These are phyloP conservation scores for Aspergillus brasiliensis DNA, from an alignment of 2,329 filamentous ascomycete species.

Conservation along the genomic window DNA sequence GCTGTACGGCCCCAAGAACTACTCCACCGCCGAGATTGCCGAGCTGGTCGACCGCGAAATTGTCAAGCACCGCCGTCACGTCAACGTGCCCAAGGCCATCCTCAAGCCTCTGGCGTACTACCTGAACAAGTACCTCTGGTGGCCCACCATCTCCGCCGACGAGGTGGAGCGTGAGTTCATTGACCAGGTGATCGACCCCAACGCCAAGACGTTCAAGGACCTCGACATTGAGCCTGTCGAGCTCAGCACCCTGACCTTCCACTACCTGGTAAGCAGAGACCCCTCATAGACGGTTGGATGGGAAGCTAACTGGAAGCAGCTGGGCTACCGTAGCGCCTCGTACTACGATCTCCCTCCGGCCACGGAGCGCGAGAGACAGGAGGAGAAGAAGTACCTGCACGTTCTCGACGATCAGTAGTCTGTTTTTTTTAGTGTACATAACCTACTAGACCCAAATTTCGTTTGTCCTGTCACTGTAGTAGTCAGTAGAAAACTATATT, in stretches of 20 bases:
- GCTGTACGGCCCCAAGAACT: conserved; percentile 90
- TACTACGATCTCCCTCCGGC: conserved; percentile 94
- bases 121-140: conserved; percentile 85
- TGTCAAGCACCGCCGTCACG: conserved; percentile 81
- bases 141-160: conserved; percentile 78
- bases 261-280: conserved; percentile 80
- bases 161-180: conserved; percentile 90
- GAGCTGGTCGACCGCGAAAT: conserved; percentile 90
- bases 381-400: conserved; percentile 97
- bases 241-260: conserved; percentile 82
- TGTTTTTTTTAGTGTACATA: conserved; percentile 45
- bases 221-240: conserved; percentile 87
- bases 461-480: conserved; percentile 27
- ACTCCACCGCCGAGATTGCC: conserved; percentile 84
- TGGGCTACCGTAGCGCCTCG: conserved; percentile 84
- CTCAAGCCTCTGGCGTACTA: conserved; percentile 74
- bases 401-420: conserved; percentile 81
- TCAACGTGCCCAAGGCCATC: conserved; percentile 83
- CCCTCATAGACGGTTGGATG: not conserved
- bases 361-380: conserved; percentile 89
- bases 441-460: conserved; percentile 42
- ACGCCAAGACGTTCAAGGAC: conserved; percentile 94
- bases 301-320: conserved; percentile 52
- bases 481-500: not conserved
- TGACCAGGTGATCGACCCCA: conserved; percentile 86